Evolutionary conservation across 2,329 filamentous ascomycete species (phyloP).

Genomic region (Aspergillus viridinutans): DNA sequence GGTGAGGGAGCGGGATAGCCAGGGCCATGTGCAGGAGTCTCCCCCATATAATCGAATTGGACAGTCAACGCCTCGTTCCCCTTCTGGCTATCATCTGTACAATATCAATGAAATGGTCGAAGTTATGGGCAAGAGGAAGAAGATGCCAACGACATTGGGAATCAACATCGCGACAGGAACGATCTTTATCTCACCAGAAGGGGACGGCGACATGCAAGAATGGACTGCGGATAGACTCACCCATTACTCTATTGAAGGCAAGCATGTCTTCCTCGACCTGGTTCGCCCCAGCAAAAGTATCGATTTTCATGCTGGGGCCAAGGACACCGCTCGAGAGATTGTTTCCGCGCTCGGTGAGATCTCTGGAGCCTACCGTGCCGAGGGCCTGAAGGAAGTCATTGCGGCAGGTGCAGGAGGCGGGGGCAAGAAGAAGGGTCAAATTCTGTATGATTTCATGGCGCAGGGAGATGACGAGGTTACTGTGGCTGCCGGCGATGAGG

Average conservation of each 20-base stretch:
- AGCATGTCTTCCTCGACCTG: conserved; percentile 94
- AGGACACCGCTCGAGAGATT: conserved; percentile 94
- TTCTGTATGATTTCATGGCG: conserved; percentile 94
- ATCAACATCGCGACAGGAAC: conserved; percentile 83
- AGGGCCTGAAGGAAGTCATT: conserved; percentile 76
- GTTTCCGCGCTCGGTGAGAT: conserved; percentile 83
- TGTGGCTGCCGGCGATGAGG: conserved; percentile 83
- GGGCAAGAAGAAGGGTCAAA: conserved; percentile 72
- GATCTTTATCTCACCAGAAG: conserved; percentile 84
- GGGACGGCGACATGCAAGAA: conserved; percentile 80
- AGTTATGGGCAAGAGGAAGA: conserved; percentile 95
- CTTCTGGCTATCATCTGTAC: conserved; percentile 86
- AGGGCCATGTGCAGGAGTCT: conserved; percentile 47
- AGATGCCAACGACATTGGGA: conserved; percentile 96
- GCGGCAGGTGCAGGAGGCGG: conserved; percentile 67
- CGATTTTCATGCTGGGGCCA: conserved; percentile 94
- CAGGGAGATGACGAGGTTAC: conserved; percentile 96
- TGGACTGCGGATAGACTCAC: conserved; percentile 94
- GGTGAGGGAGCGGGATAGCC: conserved; percentile 35
- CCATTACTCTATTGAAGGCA: conserved; percentile 97
- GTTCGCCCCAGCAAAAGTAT: conserved; percentile 89
- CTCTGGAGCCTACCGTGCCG: conserved; percentile 78
- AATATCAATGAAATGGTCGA: conserved; percentile 97
- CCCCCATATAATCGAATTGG: conserved; percentile 53
- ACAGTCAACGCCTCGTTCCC: conserved; percentile 53